phyloP scores from a whole-genome alignment of 495 filamentous ascomycete genomes.

The Cercophora sp. region DNA sequence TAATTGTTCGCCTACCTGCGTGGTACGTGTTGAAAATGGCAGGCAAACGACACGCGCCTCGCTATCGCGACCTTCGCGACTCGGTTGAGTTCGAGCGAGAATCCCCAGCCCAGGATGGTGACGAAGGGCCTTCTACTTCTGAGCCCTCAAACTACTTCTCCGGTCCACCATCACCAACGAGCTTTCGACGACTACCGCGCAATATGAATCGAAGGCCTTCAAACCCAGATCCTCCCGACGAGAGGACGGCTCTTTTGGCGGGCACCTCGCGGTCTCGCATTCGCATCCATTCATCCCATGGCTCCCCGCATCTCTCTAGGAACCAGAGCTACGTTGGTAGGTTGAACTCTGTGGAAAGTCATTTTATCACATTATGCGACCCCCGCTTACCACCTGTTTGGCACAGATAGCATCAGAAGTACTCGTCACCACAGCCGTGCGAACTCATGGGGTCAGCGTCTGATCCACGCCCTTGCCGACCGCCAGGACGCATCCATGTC shows the following conservation, averaged over 20 bases:
- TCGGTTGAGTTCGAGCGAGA: not conserved
- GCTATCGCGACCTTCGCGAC: conserved; percentile 16
- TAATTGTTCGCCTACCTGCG: not conserved
- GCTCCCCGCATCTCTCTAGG: conserved; percentile 40
- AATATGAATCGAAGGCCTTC: conserved; percentile 28
- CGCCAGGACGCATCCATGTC: conserved; percentile 43
- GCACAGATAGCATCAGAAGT: conserved; percentile 42
- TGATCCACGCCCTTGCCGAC: conserved; percentile 49
- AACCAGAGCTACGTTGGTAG: conserved; percentile 46
- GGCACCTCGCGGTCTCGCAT: conserved; percentile 36
- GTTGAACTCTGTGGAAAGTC: conserved; percentile 4
- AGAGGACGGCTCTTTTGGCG: conserved; percentile 44
- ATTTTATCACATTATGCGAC: not conserved
- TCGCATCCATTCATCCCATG: conserved; percentile 38
- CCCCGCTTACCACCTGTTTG: not conserved
- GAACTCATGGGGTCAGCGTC: conserved; percentile 55
- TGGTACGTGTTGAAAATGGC: conserved; percentile 11
- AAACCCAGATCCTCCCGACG: conserved; percentile 37
- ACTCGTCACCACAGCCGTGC: conserved; percentile 62
- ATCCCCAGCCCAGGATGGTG: conserved; percentile 7
- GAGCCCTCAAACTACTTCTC: conserved; percentile 22
- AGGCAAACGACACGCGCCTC: conserved; percentile 22
- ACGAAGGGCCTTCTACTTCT: conserved; percentile 14
- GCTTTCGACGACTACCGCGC: conserved; percentile 20
- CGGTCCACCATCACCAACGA: conserved; percentile 28